These are phyloP conservation scores for Beauveria varroae DNA, from an alignment of 2,329 filamentous ascomycete genomes.

Conservation along the genomic window DNA sequence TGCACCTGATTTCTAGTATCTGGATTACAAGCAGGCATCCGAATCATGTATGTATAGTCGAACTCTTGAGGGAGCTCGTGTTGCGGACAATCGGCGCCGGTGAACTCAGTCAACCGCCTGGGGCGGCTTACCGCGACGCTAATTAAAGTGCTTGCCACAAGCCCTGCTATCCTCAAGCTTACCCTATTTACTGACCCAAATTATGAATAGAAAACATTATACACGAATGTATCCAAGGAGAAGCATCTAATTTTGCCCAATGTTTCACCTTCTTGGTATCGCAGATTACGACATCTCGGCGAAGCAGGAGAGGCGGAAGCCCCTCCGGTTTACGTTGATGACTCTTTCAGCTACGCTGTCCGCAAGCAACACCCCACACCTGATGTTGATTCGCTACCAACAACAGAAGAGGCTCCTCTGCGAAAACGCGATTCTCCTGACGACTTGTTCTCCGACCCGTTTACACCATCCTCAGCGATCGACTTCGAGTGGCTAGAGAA, in stretches of 20 bases:
- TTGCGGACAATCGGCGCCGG: not conserved
- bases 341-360: not conserved
- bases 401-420: not conserved
- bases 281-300: constrained; percentile 5
- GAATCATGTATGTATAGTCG: constrained; percentile 8
- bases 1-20: constrained; percentile 32
- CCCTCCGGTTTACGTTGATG: not conserved
- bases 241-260: constrained; percentile 7
- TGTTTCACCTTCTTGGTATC: constrained; percentile 6
- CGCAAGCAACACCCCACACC: not conserved
- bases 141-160: not conserved
- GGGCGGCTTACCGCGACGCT: not conserved
- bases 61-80: not conserved
- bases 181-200: not conserved
- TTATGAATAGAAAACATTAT: not conserved
- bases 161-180: not conserved
- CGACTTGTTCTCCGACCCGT: constrained; percentile 15
- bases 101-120: not conserved
- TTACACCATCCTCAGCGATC: constrained; percentile 16
- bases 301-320: not conserved
- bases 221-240: not conserved
- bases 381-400: not conserved
- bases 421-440: not conserved
- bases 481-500: constrained; percentile 17
- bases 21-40: constrained; percentile 26